phyloP scores from a whole-genome alignment of 441 rosid genomes.

The Pelargonium citronellum region DNA sequence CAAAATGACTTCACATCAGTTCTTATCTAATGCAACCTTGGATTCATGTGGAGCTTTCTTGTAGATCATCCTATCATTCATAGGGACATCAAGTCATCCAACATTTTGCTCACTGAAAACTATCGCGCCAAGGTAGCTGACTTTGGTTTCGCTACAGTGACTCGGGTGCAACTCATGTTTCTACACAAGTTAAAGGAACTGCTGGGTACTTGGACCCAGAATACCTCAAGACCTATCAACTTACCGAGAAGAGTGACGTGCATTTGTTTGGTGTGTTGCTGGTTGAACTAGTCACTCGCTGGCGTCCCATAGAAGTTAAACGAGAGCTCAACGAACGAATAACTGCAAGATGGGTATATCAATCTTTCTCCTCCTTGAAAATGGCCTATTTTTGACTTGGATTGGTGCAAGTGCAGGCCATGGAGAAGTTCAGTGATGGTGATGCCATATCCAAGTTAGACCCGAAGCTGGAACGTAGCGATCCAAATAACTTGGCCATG shows the following conservation, averaged over 20 bases:
- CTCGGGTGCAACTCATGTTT: constrained; percentile 82
- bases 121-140: constrained; percentile 87
- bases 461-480: constrained; percentile 50
- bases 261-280: constrained; percentile 89
- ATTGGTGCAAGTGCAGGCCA: constrained; percentile 48
- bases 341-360: constrained; percentile 69
- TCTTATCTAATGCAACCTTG: not conserved
- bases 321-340: constrained; percentile 66
- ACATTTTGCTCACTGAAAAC: constrained; percentile 78
- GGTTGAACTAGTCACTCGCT: constrained; percentile 68
- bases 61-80: constrained; percentile 94
- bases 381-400: constrained; percentile 12
- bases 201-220: constrained; percentile 95
- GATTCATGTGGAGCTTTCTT: constrained; percentile 19
- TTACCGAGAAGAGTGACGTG: constrained; percentile 91
- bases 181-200: constrained; percentile 96
- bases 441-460: constrained; percentile 54
- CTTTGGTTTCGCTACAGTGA: constrained; percentile 76
- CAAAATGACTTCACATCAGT: not conserved
- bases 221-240: constrained; percentile 77
- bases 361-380: constrained; percentile 2
- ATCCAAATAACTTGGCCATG: constrained; percentile 44
- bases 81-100: constrained; percentile 89
- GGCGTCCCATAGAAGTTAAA: constrained; percentile 82
- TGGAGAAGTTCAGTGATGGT: constrained; percentile 61